Evolutionary conservation across 139 green algal species (phyloP), one percentile per base, ranked within the genome.

Genomic region (Chlorella sorokiniana): DNA sequence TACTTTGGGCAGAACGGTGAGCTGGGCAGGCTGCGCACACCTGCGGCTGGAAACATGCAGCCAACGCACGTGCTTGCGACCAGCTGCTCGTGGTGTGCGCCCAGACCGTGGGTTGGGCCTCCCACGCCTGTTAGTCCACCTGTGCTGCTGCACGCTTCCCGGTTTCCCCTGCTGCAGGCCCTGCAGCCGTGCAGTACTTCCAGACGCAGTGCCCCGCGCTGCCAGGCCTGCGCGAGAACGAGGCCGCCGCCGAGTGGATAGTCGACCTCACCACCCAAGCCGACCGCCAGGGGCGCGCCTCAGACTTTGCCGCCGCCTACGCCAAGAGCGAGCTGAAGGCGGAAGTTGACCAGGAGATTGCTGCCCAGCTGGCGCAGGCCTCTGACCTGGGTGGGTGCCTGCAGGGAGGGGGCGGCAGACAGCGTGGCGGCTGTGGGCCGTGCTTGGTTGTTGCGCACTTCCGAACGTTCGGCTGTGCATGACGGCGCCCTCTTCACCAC

Each of bases 1-100:
- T 93, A 90, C 85, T 89, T 89, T 79, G 90, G 90, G 4, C 42
- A 45, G 38, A 88, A 88, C 51, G 81, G 86, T 83, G 42, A 56
- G 56, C 3, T 10, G 23, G 65, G 37, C 0, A 37, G 35, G 35
- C 7, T 71, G 37, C 20, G 6, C 5, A n/a, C 29, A 18, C 5
- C 4, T 4, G n/a, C n/a, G n/a, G n/a, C n/a, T n/a, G n/a, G n/a
- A n/a, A n/a, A n/a, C n/a, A 33, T 10, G 56, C 56, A 31, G 56
- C 56, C 16, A 22, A 33, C 18, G 23, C 18, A 10, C 56, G 16
- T 10, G 6, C 18, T n/a, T 65, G n/a, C 56, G n/a, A 59, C 56
- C 16, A n/a, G 56, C n/a, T n/a, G n/a, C n/a, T n/a, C n/a, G n/a
- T n/a, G n/a, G n/a, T n/a, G n/a, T n/a, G n/a, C n/a, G n/a, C n/a